A percentile compares a stretch with the other conserved stretches of the same genome.
These are phyloP conservation scores for Penicillium brevicompactum DNA, from an alignment of 2,329 filamentous ascomycete species.

Conservation along the genomic window DNA sequence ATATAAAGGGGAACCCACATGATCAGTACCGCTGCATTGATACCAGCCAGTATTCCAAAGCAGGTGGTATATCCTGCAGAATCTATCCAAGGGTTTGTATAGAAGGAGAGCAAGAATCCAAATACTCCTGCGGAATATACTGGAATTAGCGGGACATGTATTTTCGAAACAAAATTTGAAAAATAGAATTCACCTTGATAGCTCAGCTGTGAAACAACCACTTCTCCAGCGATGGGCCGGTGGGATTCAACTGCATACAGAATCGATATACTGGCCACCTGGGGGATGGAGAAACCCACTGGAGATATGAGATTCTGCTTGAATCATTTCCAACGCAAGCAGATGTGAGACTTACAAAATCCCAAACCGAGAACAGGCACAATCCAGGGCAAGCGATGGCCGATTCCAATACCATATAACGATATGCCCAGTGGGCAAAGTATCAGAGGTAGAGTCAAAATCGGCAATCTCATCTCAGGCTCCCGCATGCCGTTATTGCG, in stretches of 20 bases:
- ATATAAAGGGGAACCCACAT: slow-evolving; percentile 5
- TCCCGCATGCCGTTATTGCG: slow-evolving; percentile 33
- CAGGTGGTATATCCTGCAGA: slow-evolving; percentile 1
- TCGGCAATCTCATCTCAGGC: slow-evolving; percentile 13
- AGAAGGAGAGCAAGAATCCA: slow-evolving; percentile 9
- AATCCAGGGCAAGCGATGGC: slow-evolving; percentile 27
- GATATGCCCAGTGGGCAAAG: slow-evolving; percentile 30
- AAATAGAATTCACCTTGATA: slow-evolving; percentile 6
- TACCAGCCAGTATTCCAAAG: slow-evolving; percentile 2
- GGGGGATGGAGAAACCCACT: slow-evolving; percentile 6
- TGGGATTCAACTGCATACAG: slow-evolving; percentile 7
- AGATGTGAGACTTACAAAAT: background rate
- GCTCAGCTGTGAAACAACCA: slow-evolving; percentile 4
- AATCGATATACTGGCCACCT: background rate
- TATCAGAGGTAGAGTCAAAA: slow-evolving; percentile 32
- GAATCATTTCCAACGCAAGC: background rate
- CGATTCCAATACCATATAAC: slow-evolving; percentile 36
- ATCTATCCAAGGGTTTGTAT: slow-evolving; percentile 10
- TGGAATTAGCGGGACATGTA: background rate
- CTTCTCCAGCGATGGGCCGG: slow-evolving; percentile 8
- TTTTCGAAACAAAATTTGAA: background rate
- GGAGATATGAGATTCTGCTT: background rate
- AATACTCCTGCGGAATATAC: background rate
- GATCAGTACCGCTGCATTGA: slow-evolving; percentile 2
- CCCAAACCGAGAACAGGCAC: slow-evolving; percentile 6